phyloP scores from a whole-genome alignment of 1,139 yeast species.

The Saccharomyces uvarum region DNA sequence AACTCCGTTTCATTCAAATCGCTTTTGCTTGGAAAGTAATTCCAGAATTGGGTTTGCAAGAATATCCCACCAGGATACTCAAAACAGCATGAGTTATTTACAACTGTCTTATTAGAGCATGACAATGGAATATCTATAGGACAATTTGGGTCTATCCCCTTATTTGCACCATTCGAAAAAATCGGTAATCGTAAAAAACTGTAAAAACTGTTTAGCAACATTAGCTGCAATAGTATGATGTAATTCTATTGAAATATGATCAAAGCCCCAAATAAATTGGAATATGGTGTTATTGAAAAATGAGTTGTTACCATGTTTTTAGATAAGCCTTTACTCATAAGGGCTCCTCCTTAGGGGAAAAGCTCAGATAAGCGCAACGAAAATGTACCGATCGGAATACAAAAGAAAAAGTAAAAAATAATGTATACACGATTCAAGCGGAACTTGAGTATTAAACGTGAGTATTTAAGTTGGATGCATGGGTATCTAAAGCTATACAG shows the following conservation, averaged over 20 bases:
- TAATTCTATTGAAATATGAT: background rate
- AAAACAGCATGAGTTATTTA: slow-evolving; percentile 65
- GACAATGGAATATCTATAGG: slow-evolving; percentile 61
- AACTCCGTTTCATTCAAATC: slow-evolving; percentile 19
- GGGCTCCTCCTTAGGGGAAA: background rate
- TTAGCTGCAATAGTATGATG: background rate
- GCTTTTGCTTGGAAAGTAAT: slow-evolving; percentile 51
- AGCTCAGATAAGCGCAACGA: background rate
- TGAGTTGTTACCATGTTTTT: background rate
- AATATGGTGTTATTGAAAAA: background rate
- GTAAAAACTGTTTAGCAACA: background rate
- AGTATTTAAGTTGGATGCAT: background rate
- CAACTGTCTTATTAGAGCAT: slow-evolving; percentile 44
- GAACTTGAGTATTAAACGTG: background rate
- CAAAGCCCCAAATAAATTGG: background rate
- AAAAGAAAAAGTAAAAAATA: background rate
- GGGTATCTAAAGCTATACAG: background rate
- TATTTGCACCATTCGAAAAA: background rate
- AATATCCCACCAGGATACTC: slow-evolving; percentile 85
- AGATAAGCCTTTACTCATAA: background rate
- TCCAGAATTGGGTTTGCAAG: slow-evolving; percentile 91
- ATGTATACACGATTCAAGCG: background rate
- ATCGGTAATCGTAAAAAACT: background rate
- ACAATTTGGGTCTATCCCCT: slow-evolving; percentile 35
- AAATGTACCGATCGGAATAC: background rate